Evolutionary conservation across 371 early-diverging fungal species (phyloP), one percentile per base, ranked within the genome.

Genomic region (Coemansia linderi): DNA sequence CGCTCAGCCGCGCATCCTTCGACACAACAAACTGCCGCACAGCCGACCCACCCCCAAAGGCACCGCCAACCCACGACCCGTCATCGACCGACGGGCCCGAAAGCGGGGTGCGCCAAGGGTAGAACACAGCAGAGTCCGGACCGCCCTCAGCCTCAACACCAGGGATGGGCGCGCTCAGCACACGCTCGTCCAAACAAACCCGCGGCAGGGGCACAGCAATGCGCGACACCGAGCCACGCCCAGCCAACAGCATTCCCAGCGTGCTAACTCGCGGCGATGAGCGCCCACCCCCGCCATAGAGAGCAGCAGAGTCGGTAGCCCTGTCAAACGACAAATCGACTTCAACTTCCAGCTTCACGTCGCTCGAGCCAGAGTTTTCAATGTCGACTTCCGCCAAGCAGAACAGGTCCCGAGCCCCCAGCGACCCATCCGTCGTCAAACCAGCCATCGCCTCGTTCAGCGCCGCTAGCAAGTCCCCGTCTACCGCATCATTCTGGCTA

Each of bases 71-170:
- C 15, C n/a, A 38, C 73, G 68, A 75, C 37, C 29, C 56, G 10
- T 17, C 61, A 36, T 52, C 73, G n/a, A 29, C 27, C 1, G 24
- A 19, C 15, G 36, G 8, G 36, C 37, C 19, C 7, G 31, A 29
- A 8, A 73, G 24, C 5, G 62, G 4, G 4, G 52, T 33, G n/a
- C 74, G 73, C 77, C 77, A 77, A 7, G 77, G 63, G 40, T 77
- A 77, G 24, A 66, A 60, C 27, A 69, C 37, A 0, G 66, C 22
- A 8, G 37, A 38, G 36, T 77, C 77, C 1, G 74, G 66, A 4
- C 70, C 69, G 41, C 74, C 77, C 17, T 73, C 61, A n/a, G 66
- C 77, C 27, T 77, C 77, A 13, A 62, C 27, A 1, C 77, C 77
- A 7, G 77, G 77, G 1, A 77, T 56, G 6, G 77, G 65, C 40